Percentiles rank a stretch among this genome's conserved stretches.
phyloP scores from a whole-genome alignment of 495 filamentous ascomycete species.

The Penicillium cinerascens region DNA sequence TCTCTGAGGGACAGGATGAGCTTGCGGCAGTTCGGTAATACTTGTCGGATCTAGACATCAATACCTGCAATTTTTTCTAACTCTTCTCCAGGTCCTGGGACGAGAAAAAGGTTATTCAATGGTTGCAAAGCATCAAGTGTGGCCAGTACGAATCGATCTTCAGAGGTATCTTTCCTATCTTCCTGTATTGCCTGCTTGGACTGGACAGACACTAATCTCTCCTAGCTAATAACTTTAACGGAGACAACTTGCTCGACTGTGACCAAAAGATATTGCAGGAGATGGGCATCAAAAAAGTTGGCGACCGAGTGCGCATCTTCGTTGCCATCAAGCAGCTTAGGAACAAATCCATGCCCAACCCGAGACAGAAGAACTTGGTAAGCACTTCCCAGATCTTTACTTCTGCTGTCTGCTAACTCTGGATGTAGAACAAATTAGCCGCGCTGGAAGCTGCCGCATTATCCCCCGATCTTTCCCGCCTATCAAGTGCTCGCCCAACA shows the following conservation, averaged over 20 bases:
- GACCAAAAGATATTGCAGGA: slow-evolving; percentile 96
- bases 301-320: slow-evolving; percentile 93
- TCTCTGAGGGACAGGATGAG: slow-evolving; percentile 71
- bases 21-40: slow-evolving; percentile 58
- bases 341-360: slow-evolving; percentile 76
- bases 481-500: slow-evolving; percentile 50
- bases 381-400: slow-evolving; percentile 16
- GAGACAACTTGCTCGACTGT: slow-evolving; percentile 92
- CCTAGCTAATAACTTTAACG: slow-evolving; percentile 87
- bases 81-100: slow-evolving; percentile 65
- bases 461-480: slow-evolving; percentile 65
- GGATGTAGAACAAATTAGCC: slow-evolving; percentile 41
- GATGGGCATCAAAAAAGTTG: slow-evolving; percentile 97
- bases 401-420: slow-evolving; percentile 12
- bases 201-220: slow-evolving; percentile 1
- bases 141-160: slow-evolving; percentile 91
- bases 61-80: slow-evolving; percentile 18
- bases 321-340: slow-evolving; percentile 89
- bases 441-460: slow-evolving; percentile 47
- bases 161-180: slow-evolving; percentile 49
- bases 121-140: slow-evolving; percentile 86
- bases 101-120: slow-evolving; percentile 85
- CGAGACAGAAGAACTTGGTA: slow-evolving; percentile 84
- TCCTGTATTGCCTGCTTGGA: neutral
- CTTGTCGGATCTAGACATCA: neutral